Percentiles rank a stretch among this genome's conserved stretches.
Conservation (phyloP, 768 basidiomycete genomes). For the Grammothele lineata region DNA sequence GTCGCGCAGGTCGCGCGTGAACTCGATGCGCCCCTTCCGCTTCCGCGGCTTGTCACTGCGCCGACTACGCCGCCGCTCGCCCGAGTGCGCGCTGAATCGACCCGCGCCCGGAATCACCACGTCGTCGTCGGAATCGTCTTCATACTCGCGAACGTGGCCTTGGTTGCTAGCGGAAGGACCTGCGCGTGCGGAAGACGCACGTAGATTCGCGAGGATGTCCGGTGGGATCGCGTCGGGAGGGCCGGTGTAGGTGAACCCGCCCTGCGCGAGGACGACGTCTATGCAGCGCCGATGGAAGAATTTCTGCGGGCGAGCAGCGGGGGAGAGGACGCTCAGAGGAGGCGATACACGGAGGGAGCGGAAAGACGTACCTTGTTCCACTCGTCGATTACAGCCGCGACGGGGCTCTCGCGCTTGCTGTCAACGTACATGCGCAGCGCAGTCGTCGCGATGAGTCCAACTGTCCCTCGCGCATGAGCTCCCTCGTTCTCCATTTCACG, state of each 20-base stretch:
- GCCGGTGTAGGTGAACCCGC: constrained; percentile 12
- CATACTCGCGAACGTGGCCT: not conserved
- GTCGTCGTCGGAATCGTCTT: not conserved
- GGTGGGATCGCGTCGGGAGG: constrained; percentile 1
- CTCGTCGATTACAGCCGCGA: constrained; percentile 37
- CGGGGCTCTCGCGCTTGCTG: constrained; percentile 22
- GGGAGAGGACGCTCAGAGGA: not conserved
- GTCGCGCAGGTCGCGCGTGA: constrained; percentile 1
- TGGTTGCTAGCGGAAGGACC: not conserved
- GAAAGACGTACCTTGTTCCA: constrained; percentile 44
- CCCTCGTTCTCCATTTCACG: too few relatives aligned
- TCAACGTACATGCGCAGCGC: constrained; percentile 6
- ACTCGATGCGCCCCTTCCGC: not conserved
- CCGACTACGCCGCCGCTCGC: not conserved
- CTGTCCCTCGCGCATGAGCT: not conserved
- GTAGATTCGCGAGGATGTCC: constrained; percentile 6
- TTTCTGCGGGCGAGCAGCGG: constrained; percentile 1
- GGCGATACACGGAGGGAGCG: too few relatives aligned
- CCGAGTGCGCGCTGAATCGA: not conserved
- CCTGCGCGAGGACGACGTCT: constrained; percentile 14
- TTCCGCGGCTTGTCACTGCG: not conserved
- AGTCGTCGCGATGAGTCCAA: constrained; percentile 2
- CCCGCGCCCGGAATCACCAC: not conserved
- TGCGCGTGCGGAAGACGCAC: not conserved
- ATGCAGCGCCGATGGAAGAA: constrained; percentile 19